Evolutionary conservation across 805 yeast genomes (phyloP).

Genomic region (Cyberlindnera sargentensis): DNA sequence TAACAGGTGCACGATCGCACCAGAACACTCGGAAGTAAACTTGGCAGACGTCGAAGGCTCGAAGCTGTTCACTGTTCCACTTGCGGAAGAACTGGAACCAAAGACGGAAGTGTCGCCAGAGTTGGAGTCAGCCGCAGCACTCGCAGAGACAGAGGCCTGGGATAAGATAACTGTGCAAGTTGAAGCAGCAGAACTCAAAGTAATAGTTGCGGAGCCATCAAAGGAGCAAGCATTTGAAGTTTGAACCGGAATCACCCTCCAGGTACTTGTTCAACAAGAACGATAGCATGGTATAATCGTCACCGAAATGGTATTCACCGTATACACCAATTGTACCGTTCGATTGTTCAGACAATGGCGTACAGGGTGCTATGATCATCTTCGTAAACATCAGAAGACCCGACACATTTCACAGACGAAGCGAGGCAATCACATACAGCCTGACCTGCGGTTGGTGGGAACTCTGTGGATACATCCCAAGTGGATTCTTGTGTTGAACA

Average conservation of each 20-base stretch:
- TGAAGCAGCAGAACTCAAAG: constrained; percentile 32
- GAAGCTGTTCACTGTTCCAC: constrained; percentile 8
- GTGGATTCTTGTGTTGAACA: constrained; percentile 46
- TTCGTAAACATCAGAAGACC: constrained; percentile 40
- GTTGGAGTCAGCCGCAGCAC: no score
- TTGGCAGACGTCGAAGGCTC: constrained; percentile 19
- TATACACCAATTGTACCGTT: constrained; percentile 61
- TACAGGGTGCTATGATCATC: constrained; percentile 57
- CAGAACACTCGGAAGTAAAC: constrained; percentile 17
- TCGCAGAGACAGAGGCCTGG: no score
- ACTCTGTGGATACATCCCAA: constrained; percentile 61
- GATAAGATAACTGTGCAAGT: constrained; percentile 8
- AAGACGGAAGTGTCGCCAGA: constrained; percentile 20
- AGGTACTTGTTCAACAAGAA: constrained; percentile 64
- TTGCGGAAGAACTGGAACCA: constrained; percentile 26
- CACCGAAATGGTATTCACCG: constrained; percentile 72
- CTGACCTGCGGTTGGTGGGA: constrained; percentile 76
- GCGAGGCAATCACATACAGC: constrained; percentile 58
- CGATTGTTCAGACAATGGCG: constrained; percentile 45
- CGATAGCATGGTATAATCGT: constrained; percentile 60
- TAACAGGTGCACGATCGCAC: constrained; percentile 9
- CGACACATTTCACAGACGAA: constrained; percentile 50
- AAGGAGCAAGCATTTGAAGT: constrained; percentile 60
- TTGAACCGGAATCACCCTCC: constrained; percentile 34
- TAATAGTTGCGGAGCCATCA: constrained; percentile 57